Base-by-base conservation (phyloP, 257 asterid species). In the Sherardia arvensis region DNA sequence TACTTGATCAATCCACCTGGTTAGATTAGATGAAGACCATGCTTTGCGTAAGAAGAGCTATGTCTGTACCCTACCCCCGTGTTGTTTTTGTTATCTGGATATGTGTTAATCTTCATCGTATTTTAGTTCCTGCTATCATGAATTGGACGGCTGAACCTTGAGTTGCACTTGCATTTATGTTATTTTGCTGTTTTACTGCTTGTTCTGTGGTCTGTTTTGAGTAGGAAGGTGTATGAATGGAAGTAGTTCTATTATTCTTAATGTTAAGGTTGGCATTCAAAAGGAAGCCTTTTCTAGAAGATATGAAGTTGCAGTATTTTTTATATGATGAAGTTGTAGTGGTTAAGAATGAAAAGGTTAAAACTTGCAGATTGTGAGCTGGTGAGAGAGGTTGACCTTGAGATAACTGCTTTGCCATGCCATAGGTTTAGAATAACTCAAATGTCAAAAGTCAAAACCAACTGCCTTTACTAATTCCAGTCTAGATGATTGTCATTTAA, bases 301-400 rank as follows among this genome's bases (percentile, higher is more conserved):
- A 17, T 38, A 17, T n/a, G n/a, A n/a, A n/a, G n/a, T n/a, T n/a
- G n/a, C n/a, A n/a, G n/a, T n/a, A n/a, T n/a, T n/a, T n/a, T n/a
- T n/a, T n/a, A n/a, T 40, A 7, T 40, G 36, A n/a, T 23, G 11
- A 7, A 62, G 20, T n/a, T 38, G 66, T 15, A 25, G 67, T 27
- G 5, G 58, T 45, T 63, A 63, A 45, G 67, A 45, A 54, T 54
- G 30, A 53, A 53, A 53, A 3, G 57, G 22, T 53, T 14, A 53
- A 49, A 18, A 49, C 8, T 49, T 18, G 55, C 26, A 53, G 57
- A 6, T 53, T 10, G 28, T 53, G 23, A 53, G 28, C 17, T 53
- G 58, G 58, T 49, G 54, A 7, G 56, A 22, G 58, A 26, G 67
- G 67, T 63, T 45, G 67, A 33, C 48, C 28, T 17, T 26, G 36